Conservation (phyloP, 2,329 filamentous ascomycete species). For the Coniochaeta hoffmannii region DNA sequence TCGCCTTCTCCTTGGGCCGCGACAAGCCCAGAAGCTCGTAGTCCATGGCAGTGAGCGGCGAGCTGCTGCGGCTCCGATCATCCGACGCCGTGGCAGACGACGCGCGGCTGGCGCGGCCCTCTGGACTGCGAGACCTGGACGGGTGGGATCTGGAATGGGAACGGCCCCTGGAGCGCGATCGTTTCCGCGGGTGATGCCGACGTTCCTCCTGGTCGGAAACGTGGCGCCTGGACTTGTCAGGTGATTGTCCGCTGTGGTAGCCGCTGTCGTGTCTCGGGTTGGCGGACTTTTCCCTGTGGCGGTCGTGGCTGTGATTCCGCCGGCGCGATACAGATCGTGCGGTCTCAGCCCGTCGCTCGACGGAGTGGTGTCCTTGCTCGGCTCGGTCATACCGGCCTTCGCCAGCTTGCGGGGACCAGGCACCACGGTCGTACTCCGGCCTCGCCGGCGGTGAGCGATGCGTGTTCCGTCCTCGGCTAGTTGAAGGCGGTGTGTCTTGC, state of each 20-base stretch:
- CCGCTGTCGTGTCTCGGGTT: conserved; percentile 18
- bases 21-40: background rate
- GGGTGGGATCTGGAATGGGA: background rate
- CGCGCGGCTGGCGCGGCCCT: background rate
- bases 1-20: background rate
- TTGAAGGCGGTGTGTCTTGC: background rate
- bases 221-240: conserved; percentile 7
- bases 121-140: background rate
- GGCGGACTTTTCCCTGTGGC: background rate
- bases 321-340: background rate
- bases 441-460: background rate
- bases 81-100: background rate
- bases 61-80: conserved; percentile 1
- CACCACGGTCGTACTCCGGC: conserved; percentile 5
- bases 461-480: background rate
- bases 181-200: background rate
- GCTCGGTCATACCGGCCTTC: conserved; percentile 7
- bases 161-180: conserved; percentile 3
- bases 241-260: conserved; percentile 19
- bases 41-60: conserved; percentile 1
- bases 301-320: background rate
- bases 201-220: background rate
- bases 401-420: conserved; percentile 16
- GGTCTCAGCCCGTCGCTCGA: background rate
- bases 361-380: background rate